These are phyloP conservation scores for Blastocystis sp. DNA, from an alignment of 352 stramenopile species.

Conservation along the genomic window DNA sequence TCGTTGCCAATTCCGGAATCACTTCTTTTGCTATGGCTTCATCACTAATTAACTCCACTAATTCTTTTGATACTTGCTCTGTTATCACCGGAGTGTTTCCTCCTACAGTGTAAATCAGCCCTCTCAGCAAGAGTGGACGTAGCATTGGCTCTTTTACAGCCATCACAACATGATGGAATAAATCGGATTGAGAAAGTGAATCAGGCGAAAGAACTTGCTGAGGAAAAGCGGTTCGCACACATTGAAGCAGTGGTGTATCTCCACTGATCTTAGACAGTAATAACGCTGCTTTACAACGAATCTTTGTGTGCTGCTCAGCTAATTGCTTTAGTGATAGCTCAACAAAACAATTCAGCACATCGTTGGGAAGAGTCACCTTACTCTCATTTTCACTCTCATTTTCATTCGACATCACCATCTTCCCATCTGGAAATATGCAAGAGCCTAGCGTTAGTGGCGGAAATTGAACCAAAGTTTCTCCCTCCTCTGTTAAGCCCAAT, in stretches of 20 bases:
- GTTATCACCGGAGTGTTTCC: neutral
- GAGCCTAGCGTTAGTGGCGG: neutral
- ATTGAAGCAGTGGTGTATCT: neutral
- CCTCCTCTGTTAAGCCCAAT: neutral
- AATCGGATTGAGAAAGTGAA: neutral
- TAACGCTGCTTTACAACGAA: neutral
- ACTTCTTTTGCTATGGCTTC: neutral
- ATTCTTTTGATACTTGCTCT: neutral
- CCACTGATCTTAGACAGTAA: neutral
- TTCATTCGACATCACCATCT: neutral
- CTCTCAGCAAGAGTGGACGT: neutral
- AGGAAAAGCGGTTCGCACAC: neutral
- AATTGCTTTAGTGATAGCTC: neutral
- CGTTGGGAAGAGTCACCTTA: neutral
- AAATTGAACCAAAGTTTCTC: neutral
- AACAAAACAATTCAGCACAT: neutral
- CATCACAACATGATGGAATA: neutral
- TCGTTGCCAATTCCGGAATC: neutral
- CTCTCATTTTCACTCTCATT: neutral
- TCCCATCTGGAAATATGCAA: neutral
- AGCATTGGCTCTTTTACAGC: neutral
- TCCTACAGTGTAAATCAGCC: neutral
- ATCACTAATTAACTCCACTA: neutral
- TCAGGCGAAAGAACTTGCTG: neutral
- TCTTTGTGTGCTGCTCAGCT: neutral